Base-by-base conservation (phyloP, 202 grass and related monocot genomes). In the Setaria italica region DNA sequence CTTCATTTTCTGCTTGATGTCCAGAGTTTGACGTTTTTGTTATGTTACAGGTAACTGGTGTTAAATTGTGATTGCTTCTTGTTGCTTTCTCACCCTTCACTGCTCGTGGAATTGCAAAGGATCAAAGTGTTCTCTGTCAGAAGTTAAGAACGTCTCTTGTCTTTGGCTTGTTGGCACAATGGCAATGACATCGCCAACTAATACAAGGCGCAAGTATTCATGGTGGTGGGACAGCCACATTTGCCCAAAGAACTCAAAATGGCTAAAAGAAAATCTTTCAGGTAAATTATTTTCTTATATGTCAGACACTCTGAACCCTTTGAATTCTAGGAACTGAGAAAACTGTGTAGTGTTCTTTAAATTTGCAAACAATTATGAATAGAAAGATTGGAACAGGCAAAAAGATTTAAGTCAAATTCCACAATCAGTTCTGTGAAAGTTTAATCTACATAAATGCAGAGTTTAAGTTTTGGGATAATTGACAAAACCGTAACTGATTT, bases 181-280 rank as follows among this genome's bases (percentile, higher is more conserved):
- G 90, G 78, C 71, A 68, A 16, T 72, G 5, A 82, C 85, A 7
- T 91, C 89, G 0, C 89, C 82, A 2, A 88, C 56, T 32, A 78
- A 37, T 68, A 76, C 46, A 33, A 82, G 81, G 62, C 89, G 85
- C 33, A 91, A 85, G 43, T 91, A 91, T 47, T 90, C 90, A 41
- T 89, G 86, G 88, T 95, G 88, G 85, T 90, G 90, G 90, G 86
- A 91, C 60, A 95, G 88, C 84, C 90, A 95, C 78, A 87, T 92
- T 80, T 87, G 87, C 81, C 90, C 90, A 6, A 90, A 92, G 79
- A 89, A 95, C 77, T 95, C 93, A 39, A 92, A 92, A 90, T 95
- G 93, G 93, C 86, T 95, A 82, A 80, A 90, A 71, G 87, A 85
- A 77, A 91, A 90, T 79, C 90, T 95, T 43, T 85, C 91, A 91